A percentile compares a stretch with the other conserved stretches of the same genome.
phyloP scores from a whole-genome alignment of 148 eudicot genomes.

The Silene latifolia region DNA sequence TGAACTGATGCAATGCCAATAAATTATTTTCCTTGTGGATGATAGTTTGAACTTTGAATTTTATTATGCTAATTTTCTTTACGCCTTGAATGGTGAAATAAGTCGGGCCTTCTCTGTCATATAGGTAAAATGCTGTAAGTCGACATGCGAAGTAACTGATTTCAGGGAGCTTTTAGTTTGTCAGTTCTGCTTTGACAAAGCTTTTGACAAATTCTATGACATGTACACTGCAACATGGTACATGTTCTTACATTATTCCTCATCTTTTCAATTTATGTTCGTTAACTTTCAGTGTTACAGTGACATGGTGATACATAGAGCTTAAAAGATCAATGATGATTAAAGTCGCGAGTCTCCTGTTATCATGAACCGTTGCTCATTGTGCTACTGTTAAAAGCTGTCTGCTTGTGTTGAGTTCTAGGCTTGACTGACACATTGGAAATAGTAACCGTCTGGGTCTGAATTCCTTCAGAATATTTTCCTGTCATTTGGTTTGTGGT shows the following conservation, averaged over 20 bases:
- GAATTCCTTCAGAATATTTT: background rate
- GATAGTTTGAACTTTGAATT: background rate
- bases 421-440: background rate
- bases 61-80: background rate
- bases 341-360: background rate
- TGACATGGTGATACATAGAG: background rate
- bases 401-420: background rate
- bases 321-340: background rate
- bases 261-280: background rate
- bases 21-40: background rate
- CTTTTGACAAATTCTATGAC: constrained; percentile 85
- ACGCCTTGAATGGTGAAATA: constrained; percentile 1
- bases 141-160: constrained; percentile 70
- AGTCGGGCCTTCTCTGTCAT: background rate
- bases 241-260: constrained; percentile 3
- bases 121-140: constrained; percentile 88
- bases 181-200: constrained; percentile 74
- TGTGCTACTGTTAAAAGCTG: constrained; percentile 3
- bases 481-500: background rate
- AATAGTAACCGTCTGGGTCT: background rate
- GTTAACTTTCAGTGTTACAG: background rate
- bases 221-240: constrained; percentile 87
- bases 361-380: constrained; percentile 2
- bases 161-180: constrained; percentile 80
- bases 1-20: background rate